A percentile compares a stretch with the other conserved stretches of the same genome.
These are phyloP conservation scores for Hamigera avellanea DNA, from an alignment of 495 filamentous ascomycete genomes.

Conservation along the genomic window DNA sequence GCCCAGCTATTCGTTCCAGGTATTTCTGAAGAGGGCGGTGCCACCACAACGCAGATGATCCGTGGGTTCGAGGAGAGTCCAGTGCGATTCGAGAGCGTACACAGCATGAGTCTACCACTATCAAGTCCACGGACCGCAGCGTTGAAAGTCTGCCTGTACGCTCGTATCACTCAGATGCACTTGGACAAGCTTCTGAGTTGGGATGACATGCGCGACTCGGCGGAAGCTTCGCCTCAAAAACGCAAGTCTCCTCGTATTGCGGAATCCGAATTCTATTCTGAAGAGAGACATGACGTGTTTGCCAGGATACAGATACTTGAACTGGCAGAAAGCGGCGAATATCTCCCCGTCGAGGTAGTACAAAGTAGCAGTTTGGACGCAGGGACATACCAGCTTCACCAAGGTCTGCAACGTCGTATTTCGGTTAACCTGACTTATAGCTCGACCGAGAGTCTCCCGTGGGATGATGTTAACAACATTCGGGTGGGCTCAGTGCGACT, in stretches of 20 bases:
- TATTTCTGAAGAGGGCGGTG: constrained; percentile 82
- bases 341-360: constrained; percentile 83
- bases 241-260: constrained; percentile 63
- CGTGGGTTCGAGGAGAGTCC: constrained; percentile 90
- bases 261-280: constrained; percentile 83
- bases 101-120: constrained; percentile 96
- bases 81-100: constrained; percentile 90
- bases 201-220: constrained; percentile 88
- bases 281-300: constrained; percentile 91
- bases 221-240: constrained; percentile 38
- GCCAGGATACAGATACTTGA: constrained; percentile 79
- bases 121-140: constrained; percentile 62
- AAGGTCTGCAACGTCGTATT: constrained; percentile 85
- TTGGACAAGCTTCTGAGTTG: constrained; percentile 95
- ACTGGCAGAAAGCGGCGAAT: constrained; percentile 80
- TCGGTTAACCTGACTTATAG: constrained; percentile 78
- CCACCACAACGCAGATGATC: constrained; percentile 90
- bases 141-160: constrained; percentile 86
- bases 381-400: constrained; percentile 88
- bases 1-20: constrained; percentile 92
- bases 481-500: constrained; percentile 71
- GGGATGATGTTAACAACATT: constrained; percentile 66
- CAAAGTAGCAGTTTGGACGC: constrained; percentile 71
- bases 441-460: constrained; percentile 75
- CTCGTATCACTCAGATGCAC: constrained; percentile 84